These are phyloP conservation scores for Tolypocladium amazonense DNA, from an alignment of 2,329 filamentous ascomycete genomes.

Conservation along the genomic window DNA sequence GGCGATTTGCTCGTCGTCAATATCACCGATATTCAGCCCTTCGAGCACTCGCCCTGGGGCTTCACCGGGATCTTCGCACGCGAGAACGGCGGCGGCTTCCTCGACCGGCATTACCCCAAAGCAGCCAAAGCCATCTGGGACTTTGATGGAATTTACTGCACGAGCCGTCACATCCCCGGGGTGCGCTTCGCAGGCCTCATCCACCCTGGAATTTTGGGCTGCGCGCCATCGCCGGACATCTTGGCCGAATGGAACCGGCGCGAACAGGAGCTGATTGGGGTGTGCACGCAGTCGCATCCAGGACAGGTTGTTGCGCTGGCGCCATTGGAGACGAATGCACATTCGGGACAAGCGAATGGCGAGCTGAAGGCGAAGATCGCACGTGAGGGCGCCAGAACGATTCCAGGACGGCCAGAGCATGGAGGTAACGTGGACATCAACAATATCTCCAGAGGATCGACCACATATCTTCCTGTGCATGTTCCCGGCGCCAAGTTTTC, in stretches of 20 bases:
- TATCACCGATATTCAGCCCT: slow-evolving; percentile 87
- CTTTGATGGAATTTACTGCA: slow-evolving; percentile 56
- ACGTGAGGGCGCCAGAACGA: slow-evolving; percentile 70
- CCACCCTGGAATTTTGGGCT: slow-evolving; percentile 85
- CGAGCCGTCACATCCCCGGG: slow-evolving; percentile 74
- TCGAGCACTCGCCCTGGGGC: slow-evolving; percentile 79
- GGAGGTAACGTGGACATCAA: slow-evolving; percentile 92
- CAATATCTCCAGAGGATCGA: slow-evolving; percentile 67
- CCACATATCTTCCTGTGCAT: slow-evolving; percentile 81
- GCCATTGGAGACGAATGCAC: slow-evolving; percentile 59
- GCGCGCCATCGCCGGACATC: slow-evolving; percentile 70
- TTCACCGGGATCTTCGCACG: slow-evolving; percentile 77
- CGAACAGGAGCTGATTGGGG: slow-evolving; percentile 68
- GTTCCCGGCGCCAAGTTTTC: slow-evolving; percentile 81
- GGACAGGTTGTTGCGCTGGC: slow-evolving; percentile 65
- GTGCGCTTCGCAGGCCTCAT: slow-evolving; percentile 85
- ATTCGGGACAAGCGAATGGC: slow-evolving; percentile 55
- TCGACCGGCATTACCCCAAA: slow-evolving; percentile 78
- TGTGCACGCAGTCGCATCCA: slow-evolving; percentile 41
- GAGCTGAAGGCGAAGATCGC: slow-evolving; percentile 57
- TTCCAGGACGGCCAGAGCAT: slow-evolving; percentile 76
- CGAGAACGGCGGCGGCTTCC: slow-evolving; percentile 76
- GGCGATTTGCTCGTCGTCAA: slow-evolving; percentile 80
- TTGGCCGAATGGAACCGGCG: slow-evolving; percentile 75
- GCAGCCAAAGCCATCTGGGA: slow-evolving; percentile 57